Evolutionary conservation across 1,284 basidiomycete genomes (phyloP).

Genomic region (Moesziomyces aphidis): DNA sequence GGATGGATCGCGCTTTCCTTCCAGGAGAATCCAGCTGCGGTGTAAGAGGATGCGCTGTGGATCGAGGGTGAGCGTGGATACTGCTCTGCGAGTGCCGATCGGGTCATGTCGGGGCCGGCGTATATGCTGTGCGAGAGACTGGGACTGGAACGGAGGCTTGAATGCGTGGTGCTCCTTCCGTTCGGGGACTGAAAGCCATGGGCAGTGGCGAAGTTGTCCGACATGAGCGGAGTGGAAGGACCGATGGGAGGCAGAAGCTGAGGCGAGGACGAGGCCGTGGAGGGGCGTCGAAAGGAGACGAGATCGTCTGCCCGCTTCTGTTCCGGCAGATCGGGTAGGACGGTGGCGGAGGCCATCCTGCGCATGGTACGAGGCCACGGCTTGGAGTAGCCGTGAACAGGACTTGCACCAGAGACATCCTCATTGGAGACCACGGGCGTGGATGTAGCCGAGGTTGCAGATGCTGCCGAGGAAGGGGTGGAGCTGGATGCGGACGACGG

Average conservation of each 20-base stretch:
- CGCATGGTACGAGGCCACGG: constrained; percentile 20
- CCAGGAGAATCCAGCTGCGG: constrained; percentile 4
- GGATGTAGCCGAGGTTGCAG: constrained; percentile 12
- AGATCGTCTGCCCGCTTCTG: constrained; percentile 19
- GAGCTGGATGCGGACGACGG: constrained; percentile 12
- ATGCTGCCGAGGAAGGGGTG: constrained; percentile 12
- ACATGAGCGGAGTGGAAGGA: constrained; percentile 13
- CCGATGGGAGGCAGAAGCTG: constrained; percentile 22
- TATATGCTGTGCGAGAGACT: constrained; percentile 12
- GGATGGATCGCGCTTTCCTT: constrained; percentile 7
- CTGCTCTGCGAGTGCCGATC: constrained; percentile 15
- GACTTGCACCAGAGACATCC: constrained; percentile 3
- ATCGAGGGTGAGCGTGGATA: constrained; percentile 30
- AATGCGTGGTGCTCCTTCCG: constrained; percentile 10
- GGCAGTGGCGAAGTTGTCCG: neutral
- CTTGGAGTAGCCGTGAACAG: neutral
- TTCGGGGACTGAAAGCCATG: constrained; percentile 4
- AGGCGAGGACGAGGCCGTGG: constrained; percentile 17
- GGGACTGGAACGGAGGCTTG: constrained; percentile 25
- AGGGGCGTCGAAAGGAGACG: constrained; percentile 10
- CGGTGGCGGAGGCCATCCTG: constrained; percentile 15
- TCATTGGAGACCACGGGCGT: constrained; percentile 8
- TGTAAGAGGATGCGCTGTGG: constrained; percentile 26
- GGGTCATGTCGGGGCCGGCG: neutral
- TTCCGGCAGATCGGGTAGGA: constrained; percentile 34